A percentile compares a stretch with the other conserved stretches of the same genome.
Conservation (phyloP, 148 eudicot species). For the Camellia lanceoleosa region DNA sequence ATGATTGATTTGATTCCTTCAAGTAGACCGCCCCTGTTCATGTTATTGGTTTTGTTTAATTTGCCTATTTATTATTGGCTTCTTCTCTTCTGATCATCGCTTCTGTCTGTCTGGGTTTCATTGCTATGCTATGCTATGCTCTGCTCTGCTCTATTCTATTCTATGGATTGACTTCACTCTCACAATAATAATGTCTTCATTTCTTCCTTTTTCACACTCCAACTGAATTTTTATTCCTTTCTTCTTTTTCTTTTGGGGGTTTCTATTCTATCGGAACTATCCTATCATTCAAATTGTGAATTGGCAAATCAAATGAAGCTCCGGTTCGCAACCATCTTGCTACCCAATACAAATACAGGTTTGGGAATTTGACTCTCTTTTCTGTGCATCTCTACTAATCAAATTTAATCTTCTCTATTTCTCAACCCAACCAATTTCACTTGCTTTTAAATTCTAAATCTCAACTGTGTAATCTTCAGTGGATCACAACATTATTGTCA, state of each 20-base stretch:
- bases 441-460: too few species aligned
- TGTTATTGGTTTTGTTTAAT: too few species aligned
- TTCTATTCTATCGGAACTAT: slow-evolving; percentile 13
- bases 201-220: neutral
- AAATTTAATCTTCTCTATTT: neutral
- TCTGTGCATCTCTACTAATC: neutral
- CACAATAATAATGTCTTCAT: neutral
- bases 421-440: neutral
- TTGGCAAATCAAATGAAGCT: slow-evolving; percentile 23
- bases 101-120: too few species aligned
- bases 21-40: too few species aligned
- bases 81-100: too few species aligned
- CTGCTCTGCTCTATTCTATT: too few species aligned
- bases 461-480: neutral
- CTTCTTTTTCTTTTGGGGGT: slow-evolving; percentile 16
- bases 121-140: too few species aligned
- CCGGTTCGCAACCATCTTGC: slow-evolving; percentile 19
- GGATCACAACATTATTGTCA: neutral
- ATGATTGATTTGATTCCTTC: too few species aligned
- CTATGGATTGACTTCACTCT: neutral
- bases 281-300: slow-evolving; percentile 11
- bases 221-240: neutral
- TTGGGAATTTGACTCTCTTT: slow-evolving; percentile 1
- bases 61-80: too few species aligned
- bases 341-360: slow-evolving; percentile 29